Evolutionary conservation across 495 filamentous ascomycete genomes (phyloP), one percentile per base, ranked within the genome.

Genomic region (Echria macrotheca): DNA sequence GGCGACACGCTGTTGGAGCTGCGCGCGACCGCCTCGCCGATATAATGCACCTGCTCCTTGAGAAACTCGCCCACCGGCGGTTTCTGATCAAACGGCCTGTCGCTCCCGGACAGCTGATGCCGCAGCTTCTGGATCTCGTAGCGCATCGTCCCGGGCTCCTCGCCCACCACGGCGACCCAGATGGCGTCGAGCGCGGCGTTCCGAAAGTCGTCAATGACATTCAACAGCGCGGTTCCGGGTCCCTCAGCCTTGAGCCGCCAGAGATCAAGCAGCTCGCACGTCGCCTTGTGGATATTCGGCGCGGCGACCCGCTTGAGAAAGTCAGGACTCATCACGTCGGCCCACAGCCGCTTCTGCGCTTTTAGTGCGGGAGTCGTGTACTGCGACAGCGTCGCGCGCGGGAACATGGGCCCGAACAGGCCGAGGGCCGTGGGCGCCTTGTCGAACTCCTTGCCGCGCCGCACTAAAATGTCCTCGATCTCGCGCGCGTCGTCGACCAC

Each of bases 171-270:
- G 14, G 56, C 56, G 1, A 55, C 55, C 57, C 65, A 66, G 14
- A 70, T 65, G 2, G 56, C 57, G 25, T 71, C 65, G 5, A 71
- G 59, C 0, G 65, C 60, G 6, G 60, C 56, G 14, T 54, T 48
- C 9, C 53, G 33, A 22, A 71, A 55, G 40, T 72, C 67, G 1
- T 41, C 26, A 2, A 21, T 18, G 5, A 58, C 54, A 3, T 50
- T 45, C 19, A 68, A 56, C 2, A 25, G 35, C 3, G 47, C 57
- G 1, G 46, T 43, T 9, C 10, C 11, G 6, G 5, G 32, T n/a
- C n/a, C n/a, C 2, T n/a, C 12, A 2, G 49, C 45, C 35, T 63
- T 63, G 12, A 50, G 35, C 6, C 31, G 46, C 68, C 66, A 71
- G 4, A 71, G 53, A 22, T 60, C 52, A 1, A 65, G 29, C 12